Conservation (phyloP, 83 land plant genomes). For the Picea abies region DNA sequence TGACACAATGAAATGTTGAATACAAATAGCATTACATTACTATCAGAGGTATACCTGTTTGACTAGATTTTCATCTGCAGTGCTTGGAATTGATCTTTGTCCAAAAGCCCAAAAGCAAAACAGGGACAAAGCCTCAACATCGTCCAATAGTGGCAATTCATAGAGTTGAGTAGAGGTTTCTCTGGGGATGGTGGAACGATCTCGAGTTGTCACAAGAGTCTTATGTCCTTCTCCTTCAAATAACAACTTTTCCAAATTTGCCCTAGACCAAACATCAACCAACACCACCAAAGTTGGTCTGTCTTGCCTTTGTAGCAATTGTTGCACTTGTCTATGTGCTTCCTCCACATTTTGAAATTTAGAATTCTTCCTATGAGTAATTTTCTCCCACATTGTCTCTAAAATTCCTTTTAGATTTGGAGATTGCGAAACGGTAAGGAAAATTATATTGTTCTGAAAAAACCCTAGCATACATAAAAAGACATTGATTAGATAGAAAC, state of each 20-base stretch:
- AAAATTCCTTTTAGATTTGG: constrained; percentile 5
- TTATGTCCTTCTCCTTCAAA: constrained; percentile 2
- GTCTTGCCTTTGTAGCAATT: neutral
- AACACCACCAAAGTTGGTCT: neutral
- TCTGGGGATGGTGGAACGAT: neutral
- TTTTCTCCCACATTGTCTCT: constrained; percentile 7
- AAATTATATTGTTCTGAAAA: neutral
- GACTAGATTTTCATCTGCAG: neutral
- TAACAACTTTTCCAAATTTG: neutral
- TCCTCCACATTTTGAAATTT: constrained; percentile 8
- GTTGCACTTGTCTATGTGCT: neutral
- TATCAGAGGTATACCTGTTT: neutral
- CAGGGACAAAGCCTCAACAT: constrained; percentile 3
- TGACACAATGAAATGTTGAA: neutral
- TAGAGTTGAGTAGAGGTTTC: neutral
- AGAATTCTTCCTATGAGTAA: neutral
- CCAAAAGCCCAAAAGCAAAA: constrained; percentile 17
- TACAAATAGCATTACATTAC: neutral
- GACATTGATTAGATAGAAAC: too few species aligned
- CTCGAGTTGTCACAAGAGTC: constrained; percentile 4
- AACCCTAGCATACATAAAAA: neutral
- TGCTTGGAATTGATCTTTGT: neutral
- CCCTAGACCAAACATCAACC: constrained; percentile 15
- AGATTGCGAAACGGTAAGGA: neutral
- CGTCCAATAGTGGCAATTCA: neutral